phyloP scores from a whole-genome alignment of 345 rosid genomes.

The Nephelium lappaceum region DNA sequence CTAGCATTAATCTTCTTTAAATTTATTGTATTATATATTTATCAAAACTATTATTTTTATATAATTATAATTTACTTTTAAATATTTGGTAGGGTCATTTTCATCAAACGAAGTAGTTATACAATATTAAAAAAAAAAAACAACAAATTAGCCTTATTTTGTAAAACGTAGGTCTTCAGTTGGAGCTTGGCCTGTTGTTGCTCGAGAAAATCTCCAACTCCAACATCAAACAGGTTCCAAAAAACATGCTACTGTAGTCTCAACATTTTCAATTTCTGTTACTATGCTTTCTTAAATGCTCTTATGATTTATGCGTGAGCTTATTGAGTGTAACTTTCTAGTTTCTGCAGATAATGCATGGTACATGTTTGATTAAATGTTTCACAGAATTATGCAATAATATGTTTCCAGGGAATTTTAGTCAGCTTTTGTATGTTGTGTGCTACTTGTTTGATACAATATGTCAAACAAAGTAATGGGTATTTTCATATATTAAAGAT shows the following conservation, averaged over 20 bases:
- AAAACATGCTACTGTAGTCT: neutral
- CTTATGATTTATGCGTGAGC: neutral
- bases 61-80: too few species aligned
- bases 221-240: conserved; percentile 4
- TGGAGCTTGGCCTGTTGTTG: neutral
- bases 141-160: neutral
- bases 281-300: neutral
- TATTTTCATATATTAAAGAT: too few species aligned
- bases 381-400: neutral
- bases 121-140: too few species aligned
- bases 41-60: too few species aligned
- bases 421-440: neutral
- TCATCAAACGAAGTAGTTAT: too few species aligned
- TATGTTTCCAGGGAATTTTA: neutral
- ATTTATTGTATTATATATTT: too few species aligned
- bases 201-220: neutral
- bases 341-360: neutral
- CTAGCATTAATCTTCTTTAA: too few species aligned
- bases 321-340: neutral
- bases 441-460: conserved; percentile 24
- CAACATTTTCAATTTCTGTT: neutral
- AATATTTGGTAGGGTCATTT: too few species aligned
- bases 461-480: conserved; percentile 3
- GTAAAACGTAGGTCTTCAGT: neutral
- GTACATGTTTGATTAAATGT: neutral